Base-by-base conservation (phyloP, 1,284 basidiomycete species). In the Phellopilus nigrolimitatus region DNA sequence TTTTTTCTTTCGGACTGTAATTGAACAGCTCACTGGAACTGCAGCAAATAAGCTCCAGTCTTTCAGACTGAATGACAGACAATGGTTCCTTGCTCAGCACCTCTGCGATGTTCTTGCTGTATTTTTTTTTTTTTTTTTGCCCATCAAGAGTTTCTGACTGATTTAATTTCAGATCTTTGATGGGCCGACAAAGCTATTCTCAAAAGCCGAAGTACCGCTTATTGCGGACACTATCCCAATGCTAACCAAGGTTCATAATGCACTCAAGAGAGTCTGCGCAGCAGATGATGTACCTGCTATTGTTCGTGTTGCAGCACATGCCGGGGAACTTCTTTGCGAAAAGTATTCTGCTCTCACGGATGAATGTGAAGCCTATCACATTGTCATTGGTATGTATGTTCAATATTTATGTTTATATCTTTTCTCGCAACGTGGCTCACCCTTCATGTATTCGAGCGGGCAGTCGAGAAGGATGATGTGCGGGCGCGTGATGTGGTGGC, bases 371-470 rank as follows among this genome's bases (percentile, higher is more conserved):
- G 56, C 59, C 2, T 62, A 62, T 46, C 51, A 55, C 3, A 63
- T 62, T 34, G 59, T 59, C 0, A 61, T 60, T 10, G 49, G 61
- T 62, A 49, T 15, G 50, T 50, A 37, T 6, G 5, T 37, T 37
- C 13, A 4, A 37, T 37, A 5, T 37, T 6, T 37, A 6, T 10
- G 6, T 37, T 37, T 37, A 37, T n/a, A 10, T n/a, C n/a, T n/a
- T n/a, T n/a, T n/a, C n/a, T n/a, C n/a, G n/a, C n/a, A n/a, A n/a
- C n/a, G n/a, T n/a, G n/a, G n/a, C 74, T 99, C 97, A 38, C 95
- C 95, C 78, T 98, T 99, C 75, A 98, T 99, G 76, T 99, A 98
- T 73, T 99, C 97, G 51, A 98, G 72, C 13, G 95, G 93, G 70
- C 95, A 99, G 70, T 99, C 95, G 51, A 99, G 76, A 42, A 99